phyloP scores from a whole-genome alignment of 306 rosid species.

The Fragaria ananassa region DNA sequence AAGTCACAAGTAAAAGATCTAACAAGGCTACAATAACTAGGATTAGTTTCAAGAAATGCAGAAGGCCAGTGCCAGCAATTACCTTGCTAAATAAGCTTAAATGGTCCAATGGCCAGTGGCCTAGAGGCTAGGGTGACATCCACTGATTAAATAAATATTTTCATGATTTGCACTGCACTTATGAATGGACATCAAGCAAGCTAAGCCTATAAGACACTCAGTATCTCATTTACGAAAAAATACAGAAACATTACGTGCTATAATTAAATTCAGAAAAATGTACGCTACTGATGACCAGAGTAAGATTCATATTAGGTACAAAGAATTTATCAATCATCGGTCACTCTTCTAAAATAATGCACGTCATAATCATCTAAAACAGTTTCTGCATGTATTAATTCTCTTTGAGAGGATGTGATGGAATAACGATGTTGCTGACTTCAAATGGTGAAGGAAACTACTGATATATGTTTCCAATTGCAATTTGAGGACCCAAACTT shows the following conservation, averaged over 20 bases:
- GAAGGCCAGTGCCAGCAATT: neutral
- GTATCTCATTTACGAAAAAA: neutral
- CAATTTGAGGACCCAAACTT: neutral
- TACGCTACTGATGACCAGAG: neutral
- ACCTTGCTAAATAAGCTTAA: neutral
- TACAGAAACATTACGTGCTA: neutral
- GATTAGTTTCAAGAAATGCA: neutral
- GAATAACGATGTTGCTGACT: neutral
- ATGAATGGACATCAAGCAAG: neutral
- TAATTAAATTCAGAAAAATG: neutral
- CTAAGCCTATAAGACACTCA: neutral
- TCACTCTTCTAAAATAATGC: slow-evolving; percentile 1
- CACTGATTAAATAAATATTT: neutral
- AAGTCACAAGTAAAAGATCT: neutral
- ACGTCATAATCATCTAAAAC: neutral
- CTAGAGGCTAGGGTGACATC: neutral
- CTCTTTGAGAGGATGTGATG: neutral
- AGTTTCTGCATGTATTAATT: neutral
- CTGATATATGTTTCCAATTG: neutral
- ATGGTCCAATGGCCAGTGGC: neutral
- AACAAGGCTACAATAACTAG: neutral
- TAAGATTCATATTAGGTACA: neutral
- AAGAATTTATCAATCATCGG: neutral
- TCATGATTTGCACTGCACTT: neutral
- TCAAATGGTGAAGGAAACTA: slow-evolving; percentile 6